Percentiles rank a stretch among this genome's conserved stretches.
Conservation (phyloP, 306 rosid genomes). For the Lathyrus tuberosus region DNA sequence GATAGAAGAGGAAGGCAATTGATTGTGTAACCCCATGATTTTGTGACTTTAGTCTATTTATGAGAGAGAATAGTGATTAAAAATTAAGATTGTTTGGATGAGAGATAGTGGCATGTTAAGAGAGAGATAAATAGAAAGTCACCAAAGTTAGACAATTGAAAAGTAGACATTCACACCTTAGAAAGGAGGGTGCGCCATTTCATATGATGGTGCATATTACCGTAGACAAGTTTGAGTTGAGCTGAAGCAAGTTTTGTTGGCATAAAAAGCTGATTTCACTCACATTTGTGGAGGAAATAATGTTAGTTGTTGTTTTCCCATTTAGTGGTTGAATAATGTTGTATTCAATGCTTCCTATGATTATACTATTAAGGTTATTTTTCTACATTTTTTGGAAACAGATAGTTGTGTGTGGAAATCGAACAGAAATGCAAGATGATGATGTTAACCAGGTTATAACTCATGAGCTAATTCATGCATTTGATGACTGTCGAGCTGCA, state of each 20-base stretch:
- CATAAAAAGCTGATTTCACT: conserved; percentile 1
- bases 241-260: background rate
- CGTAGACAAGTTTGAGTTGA: background rate
- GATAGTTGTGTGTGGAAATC: conserved; percentile 77
- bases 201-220: background rate
- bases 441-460: conserved; percentile 76
- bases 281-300: conserved; percentile 1
- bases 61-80: background rate
- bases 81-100: background rate
- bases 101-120: background rate
- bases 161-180: background rate
- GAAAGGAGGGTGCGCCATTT: background rate
- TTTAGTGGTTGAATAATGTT: background rate
- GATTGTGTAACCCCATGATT: background rate
- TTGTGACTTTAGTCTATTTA: background rate
- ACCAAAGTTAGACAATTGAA: background rate
- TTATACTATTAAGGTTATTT: background rate
- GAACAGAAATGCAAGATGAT: conserved; percentile 68
- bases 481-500: conserved; percentile 79
- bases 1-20: background rate
- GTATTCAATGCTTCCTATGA: background rate
- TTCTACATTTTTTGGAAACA: conserved; percentile 39
- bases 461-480: conserved; percentile 92
- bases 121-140: background rate
- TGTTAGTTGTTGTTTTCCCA: background rate